Conservation (phyloP, 768 basidiomycete genomes). For the Saitozyma sp. region DNA sequence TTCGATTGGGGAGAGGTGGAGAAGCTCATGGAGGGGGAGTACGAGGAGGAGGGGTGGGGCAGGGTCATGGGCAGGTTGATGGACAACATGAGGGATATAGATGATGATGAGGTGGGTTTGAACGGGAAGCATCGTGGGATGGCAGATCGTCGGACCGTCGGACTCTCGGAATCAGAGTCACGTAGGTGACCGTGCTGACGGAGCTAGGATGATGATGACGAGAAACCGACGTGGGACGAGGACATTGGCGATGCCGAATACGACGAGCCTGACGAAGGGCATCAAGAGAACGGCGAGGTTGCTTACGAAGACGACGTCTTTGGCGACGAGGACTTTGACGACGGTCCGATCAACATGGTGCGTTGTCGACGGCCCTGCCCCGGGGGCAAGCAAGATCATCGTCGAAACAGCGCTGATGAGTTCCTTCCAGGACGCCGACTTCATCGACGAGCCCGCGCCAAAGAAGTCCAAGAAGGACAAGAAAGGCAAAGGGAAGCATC, state of each 20-base stretch:
- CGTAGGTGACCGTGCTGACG: conserved; percentile 22
- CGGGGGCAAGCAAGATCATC: not conserved
- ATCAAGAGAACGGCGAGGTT: conserved; percentile 61
- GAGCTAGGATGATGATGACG: conserved; percentile 53
- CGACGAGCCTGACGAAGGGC: conserved; percentile 69
- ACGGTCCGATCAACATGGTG: conserved; percentile 55
- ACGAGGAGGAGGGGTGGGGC: conserved; percentile 85
- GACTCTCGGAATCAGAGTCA: conserved; percentile 46
- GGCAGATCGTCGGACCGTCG: not conserved
- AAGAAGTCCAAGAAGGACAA: conserved; percentile 38
- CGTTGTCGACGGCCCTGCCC: not conserved
- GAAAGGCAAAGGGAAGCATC: conserved; percentile 25
- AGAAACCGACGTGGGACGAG: conserved; percentile 89
- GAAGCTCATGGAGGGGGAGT: conserved; percentile 82
- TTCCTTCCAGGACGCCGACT: conserved; percentile 46
- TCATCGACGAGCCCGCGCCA: conserved; percentile 33
- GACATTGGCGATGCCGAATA: conserved; percentile 56
- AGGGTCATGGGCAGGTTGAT: conserved; percentile 76
- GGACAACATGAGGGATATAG: conserved; percentile 51
- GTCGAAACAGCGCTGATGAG: conserved; percentile 1
- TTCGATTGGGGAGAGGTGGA: conserved; percentile 60
- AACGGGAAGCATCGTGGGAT: too few relatives aligned
- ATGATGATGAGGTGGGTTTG: conserved; percentile 11
- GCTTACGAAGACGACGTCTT: conserved; percentile 58
- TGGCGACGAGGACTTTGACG: conserved; percentile 59